Percentiles rank a stretch among this genome's conserved stretches.
phyloP scores from a whole-genome alignment of 306 rosid genomes.

The Fragaria ananassa region DNA sequence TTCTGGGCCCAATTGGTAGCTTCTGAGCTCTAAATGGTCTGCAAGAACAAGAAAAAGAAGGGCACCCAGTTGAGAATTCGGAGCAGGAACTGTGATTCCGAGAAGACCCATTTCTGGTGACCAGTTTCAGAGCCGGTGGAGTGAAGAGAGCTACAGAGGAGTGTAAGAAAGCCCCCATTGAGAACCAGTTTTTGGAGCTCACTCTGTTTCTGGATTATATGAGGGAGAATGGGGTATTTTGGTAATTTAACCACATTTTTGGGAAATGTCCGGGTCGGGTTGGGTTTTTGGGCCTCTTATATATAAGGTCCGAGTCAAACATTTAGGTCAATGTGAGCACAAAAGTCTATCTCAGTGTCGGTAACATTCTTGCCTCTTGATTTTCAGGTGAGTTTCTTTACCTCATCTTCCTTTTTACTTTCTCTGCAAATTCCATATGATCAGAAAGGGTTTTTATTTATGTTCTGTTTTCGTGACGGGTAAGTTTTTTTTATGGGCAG shows the following conservation, averaged over 20 bases:
- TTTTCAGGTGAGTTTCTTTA: background rate
- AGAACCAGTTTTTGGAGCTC: background rate
- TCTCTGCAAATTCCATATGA: background rate
- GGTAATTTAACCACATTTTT: background rate
- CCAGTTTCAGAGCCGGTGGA: constrained; percentile 20
- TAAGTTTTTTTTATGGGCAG: background rate
- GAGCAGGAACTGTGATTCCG: constrained; percentile 22
- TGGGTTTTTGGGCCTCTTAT: background rate
- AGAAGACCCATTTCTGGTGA: constrained; percentile 16
- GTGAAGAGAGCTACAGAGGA: constrained; percentile 36
- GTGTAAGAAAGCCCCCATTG: constrained; percentile 47
- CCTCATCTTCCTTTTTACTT: background rate
- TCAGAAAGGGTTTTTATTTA: background rate
- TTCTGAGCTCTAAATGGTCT: constrained; percentile 28
- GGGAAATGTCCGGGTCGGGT: background rate
- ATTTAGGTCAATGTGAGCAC: background rate
- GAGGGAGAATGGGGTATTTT: background rate
- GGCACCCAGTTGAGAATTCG: constrained; percentile 24
- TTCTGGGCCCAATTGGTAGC: constrained; percentile 25
- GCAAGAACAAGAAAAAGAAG: constrained; percentile 29
- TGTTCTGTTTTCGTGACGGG: background rate
- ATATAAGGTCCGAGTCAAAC: background rate
- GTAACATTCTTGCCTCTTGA: background rate
- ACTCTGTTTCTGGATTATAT: background rate
- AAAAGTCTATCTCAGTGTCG: background rate